Evolutionary conservation across 2,329 filamentous ascomycete species (phyloP).

Genomic region (Coniochaeta ligniaria): DNA sequence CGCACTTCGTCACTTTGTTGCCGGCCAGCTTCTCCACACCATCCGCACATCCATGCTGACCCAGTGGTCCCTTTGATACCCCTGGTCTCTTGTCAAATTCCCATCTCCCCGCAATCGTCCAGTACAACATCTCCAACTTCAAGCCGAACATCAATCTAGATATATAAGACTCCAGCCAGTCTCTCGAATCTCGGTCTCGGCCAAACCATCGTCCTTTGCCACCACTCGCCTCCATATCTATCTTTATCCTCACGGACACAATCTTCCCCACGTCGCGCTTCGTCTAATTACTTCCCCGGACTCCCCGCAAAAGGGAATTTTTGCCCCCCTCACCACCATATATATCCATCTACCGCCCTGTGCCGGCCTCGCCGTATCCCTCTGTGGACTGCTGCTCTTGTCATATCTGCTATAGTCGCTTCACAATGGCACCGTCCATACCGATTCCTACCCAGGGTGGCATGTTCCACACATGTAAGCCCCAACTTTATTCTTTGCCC

Average conservation of each 20-base stretch:
- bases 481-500: background rate
- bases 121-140: slow-evolving; percentile 22
- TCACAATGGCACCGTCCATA: slow-evolving; percentile 36
- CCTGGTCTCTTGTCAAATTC: slow-evolving; percentile 7
- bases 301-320: slow-evolving; percentile 8
- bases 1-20: slow-evolving; percentile 9
- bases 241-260: slow-evolving; percentile 10
- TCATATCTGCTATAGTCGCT: slow-evolving; percentile 8
- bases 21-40: slow-evolving; percentile 16
- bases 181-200: slow-evolving; percentile 22
- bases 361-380: slow-evolving; percentile 9
- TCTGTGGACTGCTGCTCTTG: slow-evolving; percentile 16
- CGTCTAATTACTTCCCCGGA: slow-evolving; percentile 14
- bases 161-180: slow-evolving; percentile 29
- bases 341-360: slow-evolving; percentile 1
- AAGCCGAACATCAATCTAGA: slow-evolving; percentile 19
- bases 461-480: slow-evolving; percentile 40
- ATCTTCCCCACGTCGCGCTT: slow-evolving; percentile 2
- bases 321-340: slow-evolving; percentile 3
- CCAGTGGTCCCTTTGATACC: slow-evolving; percentile 9
- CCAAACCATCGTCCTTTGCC: slow-evolving; percentile 9
- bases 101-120: slow-evolving; percentile 23
- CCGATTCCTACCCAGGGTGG: slow-evolving; percentile 40
- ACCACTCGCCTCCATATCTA: slow-evolving; percentile 11
- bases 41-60: slow-evolving; percentile 8